A percentile compares a stretch with the other conserved stretches of the same genome.
phyloP scores from a whole-genome alignment of 345 rosid species.

The Bretschneidera sinensis region DNA sequence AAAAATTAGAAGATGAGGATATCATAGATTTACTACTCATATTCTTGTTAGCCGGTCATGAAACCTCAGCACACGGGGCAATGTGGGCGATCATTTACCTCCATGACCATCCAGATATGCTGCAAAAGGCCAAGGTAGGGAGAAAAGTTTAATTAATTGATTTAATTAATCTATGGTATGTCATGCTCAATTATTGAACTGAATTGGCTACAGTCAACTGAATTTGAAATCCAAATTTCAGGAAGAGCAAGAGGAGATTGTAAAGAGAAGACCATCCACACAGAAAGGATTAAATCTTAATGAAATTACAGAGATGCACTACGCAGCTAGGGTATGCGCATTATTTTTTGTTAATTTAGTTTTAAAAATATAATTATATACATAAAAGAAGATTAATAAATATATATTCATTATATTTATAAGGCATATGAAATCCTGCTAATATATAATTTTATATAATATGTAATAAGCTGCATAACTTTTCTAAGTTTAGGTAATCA shows the following conservation, averaged over 20 bases:
- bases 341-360: no score
- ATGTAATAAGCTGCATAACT: no score
- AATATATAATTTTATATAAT: no score
- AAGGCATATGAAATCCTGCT: no score
- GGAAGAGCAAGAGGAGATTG: slow-evolving; percentile 32
- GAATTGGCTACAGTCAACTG: background rate
- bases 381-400: no score
- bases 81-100: slow-evolving; percentile 28
- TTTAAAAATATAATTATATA: no score
- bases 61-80: slow-evolving; percentile 20
- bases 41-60: slow-evolving; percentile 34
- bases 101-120: slow-evolving; percentile 16
- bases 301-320: slow-evolving; percentile 22
- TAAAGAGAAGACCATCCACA: slow-evolving; percentile 15
- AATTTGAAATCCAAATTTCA: background rate
- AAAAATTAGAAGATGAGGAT: slow-evolving; percentile 21
- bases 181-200: background rate
- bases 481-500: slow-evolving; percentile 8
- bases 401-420: no score
- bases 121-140: slow-evolving; percentile 29
- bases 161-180: no score
- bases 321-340: slow-evolving; percentile 18
- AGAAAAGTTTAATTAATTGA: background rate
- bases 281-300: slow-evolving; percentile 24
- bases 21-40: slow-evolving; percentile 22